Percentiles rank a stretch among this genome's conserved stretches.
phyloP scores from a whole-genome alignment of 1,284 basidiomycete genomes.

The Ceratobasidium sp. region DNA sequence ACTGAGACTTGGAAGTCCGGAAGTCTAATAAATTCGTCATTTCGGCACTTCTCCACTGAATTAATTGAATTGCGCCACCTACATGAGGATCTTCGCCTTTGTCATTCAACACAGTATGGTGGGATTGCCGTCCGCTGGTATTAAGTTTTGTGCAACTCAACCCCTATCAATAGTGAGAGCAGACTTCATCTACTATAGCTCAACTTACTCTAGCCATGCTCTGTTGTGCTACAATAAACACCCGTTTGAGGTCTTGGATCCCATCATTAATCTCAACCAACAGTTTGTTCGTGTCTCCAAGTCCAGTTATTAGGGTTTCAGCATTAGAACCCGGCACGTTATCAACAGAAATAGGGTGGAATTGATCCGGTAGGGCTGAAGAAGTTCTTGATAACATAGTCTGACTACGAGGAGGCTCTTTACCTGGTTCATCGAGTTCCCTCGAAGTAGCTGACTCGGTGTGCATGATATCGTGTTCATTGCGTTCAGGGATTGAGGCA shows the following conservation, averaged over 20 bases:
- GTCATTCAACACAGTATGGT: background rate
- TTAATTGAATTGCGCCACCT: background rate
- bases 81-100: slow-evolving; percentile 8
- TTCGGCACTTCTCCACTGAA: background rate
- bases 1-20: background rate
- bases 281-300: background rate
- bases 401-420: background rate
- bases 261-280: background rate
- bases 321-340: too few relatives aligned
- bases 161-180: background rate
- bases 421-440: background rate
- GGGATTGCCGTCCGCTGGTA: background rate
- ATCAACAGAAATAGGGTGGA: too few relatives aligned
- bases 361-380: too few relatives aligned
- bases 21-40: background rate
- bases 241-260: background rate
- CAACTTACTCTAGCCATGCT: background rate
- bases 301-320: background rate
- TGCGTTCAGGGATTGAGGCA: too few relatives aligned
- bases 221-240: background rate
- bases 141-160: background rate
- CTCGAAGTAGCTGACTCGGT: background rate
- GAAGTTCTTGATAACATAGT: background rate
- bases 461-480: background rate
- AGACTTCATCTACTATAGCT: background rate